Conservation (phyloP, 768 basidiomycete species). For the Lyophyllum semitale region DNA sequence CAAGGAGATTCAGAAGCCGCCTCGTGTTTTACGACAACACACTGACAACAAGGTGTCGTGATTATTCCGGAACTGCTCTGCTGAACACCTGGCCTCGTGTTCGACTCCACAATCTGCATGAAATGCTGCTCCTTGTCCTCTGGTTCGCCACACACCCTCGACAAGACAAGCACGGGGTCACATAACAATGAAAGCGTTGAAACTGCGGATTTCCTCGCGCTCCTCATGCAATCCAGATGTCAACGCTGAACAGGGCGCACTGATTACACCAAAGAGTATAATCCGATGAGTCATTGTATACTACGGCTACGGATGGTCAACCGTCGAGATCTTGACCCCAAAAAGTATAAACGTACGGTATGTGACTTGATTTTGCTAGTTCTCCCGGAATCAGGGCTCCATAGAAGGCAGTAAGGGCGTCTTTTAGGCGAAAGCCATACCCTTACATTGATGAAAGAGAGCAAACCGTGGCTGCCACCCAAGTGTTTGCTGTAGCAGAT, state of each 20-base stretch:
- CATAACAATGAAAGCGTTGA: no score
- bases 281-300: not conserved
- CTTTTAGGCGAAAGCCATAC: not conserved
- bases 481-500: not conserved
- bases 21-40: constrained; percentile 15
- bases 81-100: not conserved
- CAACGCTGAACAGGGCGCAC: not conserved
- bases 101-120: not conserved
- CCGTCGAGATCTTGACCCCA: not conserved
- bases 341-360: not conserved
- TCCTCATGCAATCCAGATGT: no score
- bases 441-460: not conserved
- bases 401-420: not conserved
- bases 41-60: not conserved
- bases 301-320: not conserved
- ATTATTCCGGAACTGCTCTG: not conserved
- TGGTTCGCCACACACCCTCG: no score
- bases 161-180: no score
- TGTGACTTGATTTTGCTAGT: not conserved
- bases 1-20: constrained; percentile 3
- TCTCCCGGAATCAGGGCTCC: not conserved
- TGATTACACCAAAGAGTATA: not conserved
- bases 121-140: no score
- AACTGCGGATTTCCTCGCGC: no score
- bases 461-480: not conserved